These are phyloP conservation scores for Cyclotella cryptica DNA, from an alignment of 108 stramenopile species.

Conservation along the genomic window DNA sequence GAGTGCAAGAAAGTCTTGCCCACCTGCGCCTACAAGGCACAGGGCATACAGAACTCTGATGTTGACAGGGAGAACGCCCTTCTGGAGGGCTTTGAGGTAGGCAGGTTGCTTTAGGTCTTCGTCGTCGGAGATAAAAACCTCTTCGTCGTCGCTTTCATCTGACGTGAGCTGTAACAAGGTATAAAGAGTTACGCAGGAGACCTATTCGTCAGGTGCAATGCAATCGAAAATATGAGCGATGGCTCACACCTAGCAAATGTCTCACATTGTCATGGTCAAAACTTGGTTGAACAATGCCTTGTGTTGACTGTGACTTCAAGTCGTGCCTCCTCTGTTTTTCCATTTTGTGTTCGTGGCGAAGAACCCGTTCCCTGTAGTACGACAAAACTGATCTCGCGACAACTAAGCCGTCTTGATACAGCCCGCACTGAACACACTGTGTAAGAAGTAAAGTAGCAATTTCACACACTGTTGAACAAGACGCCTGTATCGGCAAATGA, in stretches of 20 bases:
- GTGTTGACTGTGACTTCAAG: conserved; percentile 31
- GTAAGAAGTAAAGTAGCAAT: conserved; percentile 77
- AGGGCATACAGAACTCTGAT: conserved; percentile 65
- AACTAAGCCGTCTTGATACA: conserved; percentile 66
- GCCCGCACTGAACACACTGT: conserved; percentile 62
- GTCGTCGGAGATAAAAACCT: conserved; percentile 63
- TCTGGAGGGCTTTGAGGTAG: conserved; percentile 54
- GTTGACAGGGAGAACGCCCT: conserved; percentile 73
- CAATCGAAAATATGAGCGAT: neutral
- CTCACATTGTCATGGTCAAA: conserved; percentile 71
- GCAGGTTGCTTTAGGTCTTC: conserved; percentile 57
- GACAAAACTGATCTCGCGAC: conserved; percentile 69
- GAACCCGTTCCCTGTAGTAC: conserved; percentile 72
- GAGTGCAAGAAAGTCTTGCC: conserved; percentile 67
- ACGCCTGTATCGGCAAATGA: conserved; percentile 67
- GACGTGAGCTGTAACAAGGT: conserved; percentile 30
- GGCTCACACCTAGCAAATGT: neutral
- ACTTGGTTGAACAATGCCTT: conserved; percentile 43
- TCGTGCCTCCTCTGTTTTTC: conserved; percentile 31
- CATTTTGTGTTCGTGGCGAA: conserved; percentile 34
- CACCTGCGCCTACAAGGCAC: conserved; percentile 71
- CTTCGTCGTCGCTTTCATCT: conserved; percentile 47
- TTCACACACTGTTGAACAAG: conserved; percentile 68
- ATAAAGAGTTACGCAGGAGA: neutral
- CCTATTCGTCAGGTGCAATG: conserved; percentile 4